Base-by-base conservation (phyloP, 1,139 yeast genomes). In the Groenewaldozyma auringiensis region DNA sequence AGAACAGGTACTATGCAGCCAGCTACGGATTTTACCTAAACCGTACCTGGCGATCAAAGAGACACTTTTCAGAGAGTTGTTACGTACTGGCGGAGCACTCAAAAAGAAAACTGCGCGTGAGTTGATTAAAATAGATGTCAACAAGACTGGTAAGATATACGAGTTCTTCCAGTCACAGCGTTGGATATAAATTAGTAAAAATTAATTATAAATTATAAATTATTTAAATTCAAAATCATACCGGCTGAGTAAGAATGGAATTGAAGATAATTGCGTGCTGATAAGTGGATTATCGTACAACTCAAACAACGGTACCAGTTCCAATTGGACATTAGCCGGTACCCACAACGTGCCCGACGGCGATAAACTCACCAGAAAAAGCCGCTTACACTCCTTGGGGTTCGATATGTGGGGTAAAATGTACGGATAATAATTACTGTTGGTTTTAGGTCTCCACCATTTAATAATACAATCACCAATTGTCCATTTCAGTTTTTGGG, bases 1-100 rank as follows among this genome's bases (percentile, higher is more conserved):
- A 51, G 99, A 92, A 62, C 92, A 83, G 61, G 80, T 78, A 49
- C 67, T 94, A 40, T 94, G 98, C 67, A 75, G 89, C 3, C 85
- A 81, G 42, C 71, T 92, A 51, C 78, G 95, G 53, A 82, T 94
- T 11, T 67, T 84, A 50, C 98, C 99, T 11, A 92, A 92, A 62
- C 95, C 97, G 1, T 92, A 89, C 60, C 69, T 94, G 53, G 95
- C 95, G 2, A 86, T 92, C 53, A 92, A 92, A 61, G 95, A 87
- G 61, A 81, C 88, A n/a, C 67, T 92, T 48, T 87, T 92, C 72
- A 78, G 94, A 56, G 96, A 89, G 61, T 79, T 94, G 25, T 70
- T 89, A 35, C 79, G 86, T 53, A 82, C 85, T 40, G 94, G 94
- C 40, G 97, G 97, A 6, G 67, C 75, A 3, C 66, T 92, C 59